Base-by-base conservation (phyloP, 192 early-diverging fungal species). In the Entrophospora sp. region DNA sequence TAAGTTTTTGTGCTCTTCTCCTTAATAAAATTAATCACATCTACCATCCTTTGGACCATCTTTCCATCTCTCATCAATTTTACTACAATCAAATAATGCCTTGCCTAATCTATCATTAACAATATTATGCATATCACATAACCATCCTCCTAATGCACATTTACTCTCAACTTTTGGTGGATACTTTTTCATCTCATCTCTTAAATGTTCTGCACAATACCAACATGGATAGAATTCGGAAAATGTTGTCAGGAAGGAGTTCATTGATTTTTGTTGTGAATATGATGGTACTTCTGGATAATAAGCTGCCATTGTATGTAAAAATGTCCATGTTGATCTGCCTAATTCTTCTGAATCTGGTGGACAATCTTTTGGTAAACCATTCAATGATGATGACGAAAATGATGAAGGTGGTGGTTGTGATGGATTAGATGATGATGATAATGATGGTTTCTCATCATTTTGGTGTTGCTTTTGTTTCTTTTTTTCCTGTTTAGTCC, bases 301-400 rank as follows among this genome's bases (percentile, higher is more conserved):
- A 76, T 98, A 95, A 0, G 94, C 93, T 3, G 94, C 92, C 86
- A 95, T 94, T 0, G 94, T 95, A 73, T 98, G 96, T 51, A 99
- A 78, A 59, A 97, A 93, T 4, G 94, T 97, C 96, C 96, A 99
- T 0, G 93, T 93, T n/a, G 91, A 81, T 5, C 81, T 75, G 24
- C 96, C 96, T 20, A 98, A 87, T 31, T 80, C 78, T 58, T 80
- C 75, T 5, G 85, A 84, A 72, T 98, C 94, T 0, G 92, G 85
- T 16, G 92, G 93, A 69, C 92, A 95, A 44, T 84, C 81, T 46
- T 71, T 55, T 10, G 57, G 51, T 35, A 28, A 40, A 9, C 20
- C 4, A 69, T 32, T 51, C 16, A 20, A n/a, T n/a, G n/a, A n/a
- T n/a, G n/a, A n/a, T n/a, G n/a, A 9, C 4, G 36, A n/a, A 8